These are phyloP conservation scores for Magnusiomyces fungicola DNA, from an alignment of 1,139 yeast species.

Conservation along the genomic window DNA sequence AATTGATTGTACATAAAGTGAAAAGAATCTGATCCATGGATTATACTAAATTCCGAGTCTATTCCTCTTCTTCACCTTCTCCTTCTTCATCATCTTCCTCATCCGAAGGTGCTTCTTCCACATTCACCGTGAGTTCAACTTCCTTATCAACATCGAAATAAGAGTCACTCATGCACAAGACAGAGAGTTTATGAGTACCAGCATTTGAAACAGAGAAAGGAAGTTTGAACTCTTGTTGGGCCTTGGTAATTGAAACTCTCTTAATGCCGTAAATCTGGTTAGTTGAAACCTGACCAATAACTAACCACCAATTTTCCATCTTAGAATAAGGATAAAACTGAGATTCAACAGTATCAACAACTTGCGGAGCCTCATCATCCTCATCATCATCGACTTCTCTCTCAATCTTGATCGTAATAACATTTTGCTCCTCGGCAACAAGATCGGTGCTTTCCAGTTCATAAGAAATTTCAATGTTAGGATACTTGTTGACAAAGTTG, in stretches of 20 bases:
- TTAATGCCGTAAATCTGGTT: conserved; percentile 69
- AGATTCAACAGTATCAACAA: conserved; percentile 46
- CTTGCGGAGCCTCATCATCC: conserved; percentile 43
- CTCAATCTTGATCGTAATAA: conserved; percentile 47
- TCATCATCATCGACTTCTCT: conserved; percentile 61
- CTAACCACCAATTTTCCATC: conserved; percentile 71
- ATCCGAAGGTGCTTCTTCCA: conserved; percentile 32
- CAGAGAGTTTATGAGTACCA: conserved; percentile 54
- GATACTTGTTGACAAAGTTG: conserved; percentile 80
- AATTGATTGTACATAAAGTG: no score
- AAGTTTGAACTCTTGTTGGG: conserved; percentile 46
- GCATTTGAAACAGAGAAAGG: conserved; percentile 51
- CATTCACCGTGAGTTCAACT: conserved; percentile 45
- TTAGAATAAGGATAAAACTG: conserved; percentile 51
- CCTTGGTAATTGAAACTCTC: conserved; percentile 50
- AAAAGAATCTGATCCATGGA: no score
- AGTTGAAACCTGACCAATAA: conserved; percentile 58
- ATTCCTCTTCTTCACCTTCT: conserved; percentile 8
- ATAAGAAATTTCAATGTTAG: conserved; percentile 69
- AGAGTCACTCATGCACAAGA: conserved; percentile 90
- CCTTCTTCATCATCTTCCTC: conserved; percentile 24
- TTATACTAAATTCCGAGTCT: no score
- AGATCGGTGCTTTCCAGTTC: conserved; percentile 32
- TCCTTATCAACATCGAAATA: conserved; percentile 90
- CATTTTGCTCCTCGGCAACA: conserved; percentile 41